Percentiles rank a stretch among this genome's conserved stretches.
phyloP scores from a whole-genome alignment of 1,284 basidiomycete species.

The Moesziomyces parantarcticus region DNA sequence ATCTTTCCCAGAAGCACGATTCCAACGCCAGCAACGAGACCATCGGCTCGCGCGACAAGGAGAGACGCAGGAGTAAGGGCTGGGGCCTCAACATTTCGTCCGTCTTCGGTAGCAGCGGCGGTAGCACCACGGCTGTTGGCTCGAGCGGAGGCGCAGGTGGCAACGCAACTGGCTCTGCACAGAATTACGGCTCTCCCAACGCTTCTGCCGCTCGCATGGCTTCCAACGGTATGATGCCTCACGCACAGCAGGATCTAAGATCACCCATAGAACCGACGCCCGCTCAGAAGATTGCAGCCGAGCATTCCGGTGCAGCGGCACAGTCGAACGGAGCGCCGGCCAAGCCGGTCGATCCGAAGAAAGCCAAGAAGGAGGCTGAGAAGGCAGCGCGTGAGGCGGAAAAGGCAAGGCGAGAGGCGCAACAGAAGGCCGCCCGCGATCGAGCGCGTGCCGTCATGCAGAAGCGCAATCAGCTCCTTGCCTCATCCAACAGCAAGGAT shows the following conservation, averaged over 20 bases:
- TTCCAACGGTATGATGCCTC: constrained; percentile 12
- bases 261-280: constrained; percentile 38
- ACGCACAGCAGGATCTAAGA: constrained; percentile 13
- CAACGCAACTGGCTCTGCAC: constrained; percentile 1
- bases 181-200: constrained; percentile 16
- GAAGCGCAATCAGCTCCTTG: constrained; percentile 74
- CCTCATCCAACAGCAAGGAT: constrained; percentile 54
- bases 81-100: constrained; percentile 55
- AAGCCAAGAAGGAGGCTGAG: constrained; percentile 89
- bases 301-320: constrained; percentile 31
- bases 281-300: constrained; percentile 49
- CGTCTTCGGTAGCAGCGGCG: constrained; percentile 37
- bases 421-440: constrained; percentile 77
- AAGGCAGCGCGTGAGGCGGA: constrained; percentile 83
- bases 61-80: constrained; percentile 43
- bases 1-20: constrained; percentile 44
- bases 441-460: constrained; percentile 94
- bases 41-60: constrained; percentile 46
- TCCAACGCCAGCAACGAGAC: constrained; percentile 52
- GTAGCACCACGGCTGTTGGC: constrained; percentile 21
- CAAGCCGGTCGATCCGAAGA: constrained; percentile 77
- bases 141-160: constrained; percentile 12
- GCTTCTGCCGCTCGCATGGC: constrained; percentile 14
- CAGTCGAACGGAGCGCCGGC: constrained; percentile 68
- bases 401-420: constrained; percentile 83